phyloP scores from a whole-genome alignment of 352 stramenopile genomes.

The Globisporangium lucens region DNA sequence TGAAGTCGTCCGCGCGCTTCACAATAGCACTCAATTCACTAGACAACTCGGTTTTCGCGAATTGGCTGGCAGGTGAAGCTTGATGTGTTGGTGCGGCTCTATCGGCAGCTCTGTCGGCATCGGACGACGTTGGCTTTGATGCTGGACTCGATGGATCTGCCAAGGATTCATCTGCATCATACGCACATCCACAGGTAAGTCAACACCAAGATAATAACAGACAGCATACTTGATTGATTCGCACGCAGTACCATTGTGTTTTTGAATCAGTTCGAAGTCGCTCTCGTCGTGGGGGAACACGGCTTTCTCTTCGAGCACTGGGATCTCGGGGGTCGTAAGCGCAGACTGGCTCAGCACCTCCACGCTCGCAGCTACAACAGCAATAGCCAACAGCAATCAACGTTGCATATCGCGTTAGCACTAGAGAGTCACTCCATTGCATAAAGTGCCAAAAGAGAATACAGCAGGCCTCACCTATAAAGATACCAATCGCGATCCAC shows the following conservation, averaged over 20 bases:
- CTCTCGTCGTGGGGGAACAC: constrained; percentile 53
- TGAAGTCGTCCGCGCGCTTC: constrained; percentile 44
- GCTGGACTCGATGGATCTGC: neutral
- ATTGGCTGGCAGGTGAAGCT: constrained; percentile 23
- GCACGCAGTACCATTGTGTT: constrained; percentile 30
- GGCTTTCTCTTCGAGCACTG: constrained; percentile 47
- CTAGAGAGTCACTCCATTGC: neutral
- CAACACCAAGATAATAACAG: neutral
- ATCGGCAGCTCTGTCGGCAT: neutral
- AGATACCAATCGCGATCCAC: constrained; percentile 78
- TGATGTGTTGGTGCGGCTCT: constrained; percentile 15
- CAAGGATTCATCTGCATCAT: constrained; percentile 8
- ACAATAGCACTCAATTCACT: constrained; percentile 31
- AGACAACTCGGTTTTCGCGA: constrained; percentile 19
- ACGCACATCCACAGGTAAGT: neutral
- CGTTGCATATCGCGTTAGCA: neutral
- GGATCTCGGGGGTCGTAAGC: constrained; percentile 23
- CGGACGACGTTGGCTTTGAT: neutral
- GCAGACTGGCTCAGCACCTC: constrained; percentile 36
- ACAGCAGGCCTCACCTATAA: constrained; percentile 38
- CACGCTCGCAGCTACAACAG: constrained; percentile 36
- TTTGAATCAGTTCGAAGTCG: constrained; percentile 56
- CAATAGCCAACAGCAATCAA: neutral
- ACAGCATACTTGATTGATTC: neutral
- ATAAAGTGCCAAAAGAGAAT: neutral